phyloP scores from a whole-genome alignment of 2,329 filamentous ascomycete genomes.

The Nothophoma quercina region DNA sequence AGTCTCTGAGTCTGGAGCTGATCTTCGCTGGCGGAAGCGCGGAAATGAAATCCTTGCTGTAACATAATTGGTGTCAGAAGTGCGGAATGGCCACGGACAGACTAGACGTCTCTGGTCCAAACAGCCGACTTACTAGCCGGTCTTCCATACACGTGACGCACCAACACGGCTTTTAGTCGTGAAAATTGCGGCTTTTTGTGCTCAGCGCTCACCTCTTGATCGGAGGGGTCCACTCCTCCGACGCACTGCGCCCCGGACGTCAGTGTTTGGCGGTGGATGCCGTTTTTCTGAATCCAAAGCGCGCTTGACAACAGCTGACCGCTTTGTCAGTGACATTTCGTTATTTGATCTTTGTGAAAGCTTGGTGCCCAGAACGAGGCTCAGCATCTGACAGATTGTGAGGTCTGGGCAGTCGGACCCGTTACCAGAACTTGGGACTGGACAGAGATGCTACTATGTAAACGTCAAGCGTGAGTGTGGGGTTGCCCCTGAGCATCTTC shows the following conservation, averaged over 20 bases:
- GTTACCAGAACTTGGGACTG: slow-evolving; percentile 4
- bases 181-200: slow-evolving; percentile 30
- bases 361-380: slow-evolving; percentile 2
- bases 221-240: slow-evolving; percentile 33
- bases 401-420: slow-evolving; percentile 8
- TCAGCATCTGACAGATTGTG: slow-evolving; percentile 4
- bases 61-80: slow-evolving; percentile 35
- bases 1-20: slow-evolving; percentile 22
- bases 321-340: not conserved
- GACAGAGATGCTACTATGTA: slow-evolving; percentile 1
- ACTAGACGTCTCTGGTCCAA: slow-evolving; percentile 31
- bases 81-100: slow-evolving; percentile 25
- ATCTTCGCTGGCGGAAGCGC: slow-evolving; percentile 24
- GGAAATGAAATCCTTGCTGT: slow-evolving; percentile 38
- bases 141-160: slow-evolving; percentile 29
- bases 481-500: too few species aligned
- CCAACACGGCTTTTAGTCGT: slow-evolving; percentile 16
- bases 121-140: slow-evolving; percentile 33
- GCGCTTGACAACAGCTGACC: slow-evolving; percentile 5
- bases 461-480: too few species aligned
- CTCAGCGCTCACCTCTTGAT: slow-evolving; percentile 13
- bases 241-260: slow-evolving; percentile 19
- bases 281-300: slow-evolving; percentile 1
- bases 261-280: slow-evolving; percentile 13
- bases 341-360: not conserved